These are phyloP conservation scores for Alternaria triticimaculans DNA, from an alignment of 2,329 filamentous ascomycete genomes.

Conservation along the genomic window DNA sequence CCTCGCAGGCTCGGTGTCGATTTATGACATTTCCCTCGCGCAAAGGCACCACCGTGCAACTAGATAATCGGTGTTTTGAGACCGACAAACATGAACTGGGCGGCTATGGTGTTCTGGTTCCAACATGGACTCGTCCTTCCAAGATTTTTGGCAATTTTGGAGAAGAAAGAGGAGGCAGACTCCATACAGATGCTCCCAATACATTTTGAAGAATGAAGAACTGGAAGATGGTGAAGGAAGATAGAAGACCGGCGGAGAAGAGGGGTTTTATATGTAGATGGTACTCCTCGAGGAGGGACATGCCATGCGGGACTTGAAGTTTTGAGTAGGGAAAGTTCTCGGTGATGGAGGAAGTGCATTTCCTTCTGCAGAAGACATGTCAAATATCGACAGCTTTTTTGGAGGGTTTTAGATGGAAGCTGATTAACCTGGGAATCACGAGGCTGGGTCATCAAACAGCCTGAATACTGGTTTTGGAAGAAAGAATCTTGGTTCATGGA, in stretches of 20 bases:
- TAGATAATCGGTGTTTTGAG: fast-evolving
- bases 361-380: background rate
- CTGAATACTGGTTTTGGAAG: background rate
- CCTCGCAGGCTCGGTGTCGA: fast-evolving
- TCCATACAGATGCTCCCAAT: no score
- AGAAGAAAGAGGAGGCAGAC: background rate
- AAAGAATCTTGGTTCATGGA: background rate
- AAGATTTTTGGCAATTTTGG: background rate
- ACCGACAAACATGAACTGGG: background rate
- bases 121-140: background rate
- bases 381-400: no score
- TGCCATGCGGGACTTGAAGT: fast-evolving
- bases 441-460: background rate
- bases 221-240: background rate
- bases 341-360: background rate
- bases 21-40: background rate
- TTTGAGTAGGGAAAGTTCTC: background rate
- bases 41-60: background rate
- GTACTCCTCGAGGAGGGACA: background rate
- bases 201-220: background rate
- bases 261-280: background rate
- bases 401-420: no score
- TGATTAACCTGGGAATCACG: background rate
- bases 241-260: background rate
- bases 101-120: background rate